Base-by-base conservation (phyloP, 2,329 filamentous ascomycete species). In the Nemania bipapillata region DNA sequence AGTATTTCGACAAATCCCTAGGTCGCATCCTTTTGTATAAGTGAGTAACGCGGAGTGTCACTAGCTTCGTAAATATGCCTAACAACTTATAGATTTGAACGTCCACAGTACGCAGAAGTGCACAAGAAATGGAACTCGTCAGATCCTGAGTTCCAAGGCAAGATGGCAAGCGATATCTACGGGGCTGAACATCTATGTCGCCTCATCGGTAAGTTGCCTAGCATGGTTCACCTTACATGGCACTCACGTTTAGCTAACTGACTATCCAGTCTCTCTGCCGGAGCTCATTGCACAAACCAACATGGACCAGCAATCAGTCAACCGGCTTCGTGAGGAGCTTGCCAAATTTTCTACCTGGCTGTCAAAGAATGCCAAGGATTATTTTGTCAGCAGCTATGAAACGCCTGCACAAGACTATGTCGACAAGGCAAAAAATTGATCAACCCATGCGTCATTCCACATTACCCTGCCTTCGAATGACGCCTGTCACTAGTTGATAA, bases 271-370 rank as follows among this genome's bases (percentile, higher is more conserved):
- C 3, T 91, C 92, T 0, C 89, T 98, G 74, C 95, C 96, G 0
- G 96, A 99, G 78, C 89, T 98, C 47, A 90, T 98, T 70, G 94
- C 94, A 3, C 96, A 99, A 79, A 99, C 96, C 60, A 98, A 98
- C 81, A 97, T 99, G 94, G 96, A 98, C 77, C 86, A 91, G 61
- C 94, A 97, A 79, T 94, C 94, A 2, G 93, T 97, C 49, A 92
- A 91, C 70, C 91, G 94, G 54, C 88, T 98, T 28, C 91, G 94
- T 12, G 93, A 97, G 76, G 96, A 99, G 79, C 86, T 99, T 17
- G 87, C 89, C 73, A 95, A 94, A 80, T 90, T 99, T 80, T 93
- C 91, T 11, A 86, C 89, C 62, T 99, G 94, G 93, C 85, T 99
- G 63, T 88, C 90, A 67, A 92, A 91, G 74, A 89, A 95, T 75